phyloP scores from a whole-genome alignment of 768 basidiomycete species.

The Neoboletus subvelutipes region DNA sequence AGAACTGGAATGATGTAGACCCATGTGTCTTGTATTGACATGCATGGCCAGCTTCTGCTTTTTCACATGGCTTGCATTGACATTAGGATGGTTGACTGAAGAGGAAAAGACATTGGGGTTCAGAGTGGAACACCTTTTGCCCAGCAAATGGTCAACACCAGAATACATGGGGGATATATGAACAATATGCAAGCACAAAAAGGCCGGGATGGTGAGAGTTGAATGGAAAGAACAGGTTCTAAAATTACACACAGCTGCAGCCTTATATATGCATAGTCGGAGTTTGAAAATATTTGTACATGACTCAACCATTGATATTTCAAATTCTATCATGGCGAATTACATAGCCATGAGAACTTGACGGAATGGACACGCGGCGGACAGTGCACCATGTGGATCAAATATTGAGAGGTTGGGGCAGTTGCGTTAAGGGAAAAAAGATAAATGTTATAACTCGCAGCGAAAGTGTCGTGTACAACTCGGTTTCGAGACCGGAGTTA shows the following conservation, averaged over 20 bases:
- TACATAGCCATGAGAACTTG: neutral
- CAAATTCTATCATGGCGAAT: neutral
- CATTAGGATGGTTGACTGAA: neutral
- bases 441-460: neutral
- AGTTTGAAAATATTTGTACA: conserved; percentile 10
- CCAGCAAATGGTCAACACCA: neutral
- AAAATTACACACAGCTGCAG: neutral
- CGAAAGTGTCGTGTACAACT: neutral
- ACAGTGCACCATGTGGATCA: no score
- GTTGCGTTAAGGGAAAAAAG: neutral
- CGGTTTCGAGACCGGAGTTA: no score
- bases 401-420: no score
- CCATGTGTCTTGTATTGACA: conserved; percentile 22
- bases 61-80: neutral
- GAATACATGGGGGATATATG: conserved; percentile 7
- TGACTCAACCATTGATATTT: conserved; percentile 5
- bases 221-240: neutral
- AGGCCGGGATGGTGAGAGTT: neutral
- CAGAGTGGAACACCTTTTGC: neutral
- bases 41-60: conserved; percentile 12
- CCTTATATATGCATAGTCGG: conserved; percentile 16
- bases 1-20: neutral
- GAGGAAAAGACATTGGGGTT: neutral
- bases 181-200: neutral
- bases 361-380: neutral